Evolutionary conservation across 345 rosid species (phyloP), one percentile per base, ranked within the genome.

Genomic region (Ceriops zippeliana): DNA sequence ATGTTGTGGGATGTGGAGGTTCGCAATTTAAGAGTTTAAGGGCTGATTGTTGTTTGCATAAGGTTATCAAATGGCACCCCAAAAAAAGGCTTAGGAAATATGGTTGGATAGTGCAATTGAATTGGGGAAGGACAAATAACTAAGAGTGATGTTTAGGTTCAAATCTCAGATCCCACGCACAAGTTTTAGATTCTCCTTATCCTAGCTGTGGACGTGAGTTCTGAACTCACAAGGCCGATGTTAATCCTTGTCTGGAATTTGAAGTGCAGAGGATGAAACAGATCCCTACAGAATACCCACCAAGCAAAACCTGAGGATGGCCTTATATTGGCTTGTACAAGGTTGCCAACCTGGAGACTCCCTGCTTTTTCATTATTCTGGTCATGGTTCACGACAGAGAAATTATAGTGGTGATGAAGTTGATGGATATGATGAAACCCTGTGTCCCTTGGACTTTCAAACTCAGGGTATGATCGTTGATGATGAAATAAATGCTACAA

Each of bases 381-480:
- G 98, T 34, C 98, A 89, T 71, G 97, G 98, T 58, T 86, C 97
- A 0, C 82, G 85, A 49, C 89, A 89, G 58, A 74, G 90, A 66
- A 90, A 90, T 83, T 84, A 85, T 71, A 77, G 61, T 42, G 98
- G 97, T 60, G 97, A 93, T 72, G 97, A 93, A 73, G 82, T 83
- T 62, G 97, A 93, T 75, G 97, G 97, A 24, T 89, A 82, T 35
- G 97, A 90, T 73, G 97, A 93, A 80, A 90, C 96, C 7, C 78
- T 93, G 3, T 89, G 97, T 69, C 98, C 98, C 49, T 65, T 87
- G 52, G 97, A 93, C 77, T 93, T 89, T 66, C 92, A 93, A 82
- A 89, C 93, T 61, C 93, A 89, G 75, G 98, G 98, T n/a, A 89
- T 90, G 98, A 87, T 93, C 73, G 89, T 89, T 9, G 97, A 92